Conservation (phyloP, 2,329 filamentous ascomycete species). For the Nemania sp. region DNA sequence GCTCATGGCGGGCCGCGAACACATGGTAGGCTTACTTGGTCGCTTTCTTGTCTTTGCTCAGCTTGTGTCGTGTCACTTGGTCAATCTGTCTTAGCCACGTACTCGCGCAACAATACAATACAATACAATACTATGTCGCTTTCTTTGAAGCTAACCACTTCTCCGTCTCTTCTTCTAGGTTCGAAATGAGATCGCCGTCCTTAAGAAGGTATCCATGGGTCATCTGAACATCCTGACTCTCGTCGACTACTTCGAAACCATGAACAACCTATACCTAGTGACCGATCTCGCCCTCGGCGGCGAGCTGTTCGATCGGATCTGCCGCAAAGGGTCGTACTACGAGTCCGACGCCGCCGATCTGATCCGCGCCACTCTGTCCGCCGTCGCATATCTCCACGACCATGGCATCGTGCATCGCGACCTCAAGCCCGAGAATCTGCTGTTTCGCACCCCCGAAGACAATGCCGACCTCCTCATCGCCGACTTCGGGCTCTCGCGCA, state of each 20-base stretch:
- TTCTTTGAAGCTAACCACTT: slow-evolving; percentile 17
- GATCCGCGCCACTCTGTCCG: slow-evolving; percentile 92
- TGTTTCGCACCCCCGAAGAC: slow-evolving; percentile 97
- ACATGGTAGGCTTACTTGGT: slow-evolving; percentile 77
- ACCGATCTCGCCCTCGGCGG: slow-evolving; percentile 96
- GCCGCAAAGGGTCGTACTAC: slow-evolving; percentile 97
- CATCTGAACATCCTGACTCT: slow-evolving; percentile 98
- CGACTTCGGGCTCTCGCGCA: slow-evolving; percentile 93
- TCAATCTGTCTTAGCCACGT: background rate
- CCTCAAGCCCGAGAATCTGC: slow-evolving; percentile 94
- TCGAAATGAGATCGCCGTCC: slow-evolving; percentile 95
- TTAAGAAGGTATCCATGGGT: slow-evolving; percentile 98
- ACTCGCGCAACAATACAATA: background rate
- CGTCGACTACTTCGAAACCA: slow-evolving; percentile 99
- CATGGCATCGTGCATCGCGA: slow-evolving; percentile 99
- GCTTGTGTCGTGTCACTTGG: no score
- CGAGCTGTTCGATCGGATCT: slow-evolving; percentile 98
- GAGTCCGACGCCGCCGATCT: slow-evolving; percentile 96
- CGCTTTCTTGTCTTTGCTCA: background rate
- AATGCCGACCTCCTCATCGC: slow-evolving; percentile 97
- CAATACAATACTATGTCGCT: background rate
- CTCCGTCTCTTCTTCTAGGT: slow-evolving; percentile 66
- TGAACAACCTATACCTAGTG: slow-evolving; percentile 99
- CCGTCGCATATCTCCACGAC: slow-evolving; percentile 98
- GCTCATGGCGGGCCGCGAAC: slow-evolving; percentile 95